Evolutionary conservation across 2,329 filamentous ascomycete genomes (phyloP).

Genomic region (Colletotrichum coccodes): DNA sequence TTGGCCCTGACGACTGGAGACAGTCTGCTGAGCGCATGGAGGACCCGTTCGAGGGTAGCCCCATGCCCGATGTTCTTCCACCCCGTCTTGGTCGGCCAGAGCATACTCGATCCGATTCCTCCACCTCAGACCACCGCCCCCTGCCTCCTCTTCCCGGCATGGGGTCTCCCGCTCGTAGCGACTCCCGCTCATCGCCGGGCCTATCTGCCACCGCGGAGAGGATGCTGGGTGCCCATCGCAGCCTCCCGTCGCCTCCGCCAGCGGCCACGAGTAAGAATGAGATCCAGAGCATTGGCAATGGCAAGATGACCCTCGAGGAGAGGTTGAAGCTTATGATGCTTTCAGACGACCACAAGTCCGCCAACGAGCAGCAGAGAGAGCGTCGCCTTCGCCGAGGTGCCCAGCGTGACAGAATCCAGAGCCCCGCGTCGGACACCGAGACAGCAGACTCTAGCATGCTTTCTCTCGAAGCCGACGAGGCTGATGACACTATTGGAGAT

Average conservation of each 20-base stretch:
- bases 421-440: conserved; percentile 51
- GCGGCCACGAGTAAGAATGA: conserved; percentile 79
- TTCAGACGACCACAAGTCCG: conserved; percentile 72
- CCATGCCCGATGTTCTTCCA: conserved; percentile 66
- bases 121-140: conserved; percentile 80
- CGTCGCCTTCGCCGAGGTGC: conserved; percentile 74
- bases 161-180: conserved; percentile 48
- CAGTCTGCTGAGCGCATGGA: conserved; percentile 62
- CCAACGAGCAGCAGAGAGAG: conserved; percentile 74
- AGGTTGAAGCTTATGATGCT: conserved; percentile 90
- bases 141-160: conserved; percentile 85
- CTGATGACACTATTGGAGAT: conserved; percentile 70
- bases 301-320: conserved; percentile 86
- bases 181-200: conserved; percentile 69
- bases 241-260: conserved; percentile 78
- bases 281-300: conserved; percentile 78
- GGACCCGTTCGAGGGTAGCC: conserved; percentile 78
- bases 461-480: conserved; percentile 55
- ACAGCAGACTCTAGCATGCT: conserved; percentile 38
- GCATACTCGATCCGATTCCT: conserved; percentile 75
- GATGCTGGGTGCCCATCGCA: conserved; percentile 72
- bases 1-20: conserved; percentile 96
- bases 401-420: conserved; percentile 61
- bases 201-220: conserved; percentile 78
- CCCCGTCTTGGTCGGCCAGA: conserved; percentile 59